These are phyloP conservation scores for Crithidia bombi DNA, from an alignment of 208 protist genomes.

Conservation along the genomic window DNA sequence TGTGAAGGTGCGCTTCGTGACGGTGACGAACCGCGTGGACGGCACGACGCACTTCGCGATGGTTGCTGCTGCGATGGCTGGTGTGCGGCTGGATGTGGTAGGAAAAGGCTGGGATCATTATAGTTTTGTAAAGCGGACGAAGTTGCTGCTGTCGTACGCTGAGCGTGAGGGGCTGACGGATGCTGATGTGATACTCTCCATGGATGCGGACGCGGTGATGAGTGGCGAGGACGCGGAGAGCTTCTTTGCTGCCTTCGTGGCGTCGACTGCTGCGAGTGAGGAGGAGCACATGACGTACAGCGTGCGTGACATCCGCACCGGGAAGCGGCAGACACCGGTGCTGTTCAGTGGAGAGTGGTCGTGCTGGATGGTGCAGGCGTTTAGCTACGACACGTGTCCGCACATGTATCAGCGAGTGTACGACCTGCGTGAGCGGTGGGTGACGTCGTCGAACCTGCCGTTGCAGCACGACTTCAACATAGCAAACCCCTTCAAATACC, in stretches of 20 bases:
- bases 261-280: conserved; percentile 1
- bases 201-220: conserved; percentile 6
- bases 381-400: not conserved
- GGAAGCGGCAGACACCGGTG: conserved; percentile 5
- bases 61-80: conserved; percentile 1
- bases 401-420: not conserved
- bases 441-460: not conserved
- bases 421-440: not conserved
- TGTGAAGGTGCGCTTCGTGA: conserved; percentile 5
- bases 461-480: not conserved
- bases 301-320: conserved; percentile 3
- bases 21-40: not conserved
- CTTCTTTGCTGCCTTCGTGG: not conserved
- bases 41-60: not conserved
- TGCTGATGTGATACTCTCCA: not conserved
- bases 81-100: not conserved
- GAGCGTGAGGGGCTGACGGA: not conserved
- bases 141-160: not conserved
- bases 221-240: conserved; percentile 2
- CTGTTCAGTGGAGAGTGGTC: not conserved
- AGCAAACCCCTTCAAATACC: not conserved
- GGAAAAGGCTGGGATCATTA: not conserved
- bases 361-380: not conserved
- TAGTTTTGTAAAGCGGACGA: not conserved
- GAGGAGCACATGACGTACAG: conserved; percentile 5